Evolutionary conservation across 1,284 basidiomycete species (phyloP), one percentile per base, ranked within the genome.

Genomic region (Pseudomicrostroma phylloplanum): DNA sequence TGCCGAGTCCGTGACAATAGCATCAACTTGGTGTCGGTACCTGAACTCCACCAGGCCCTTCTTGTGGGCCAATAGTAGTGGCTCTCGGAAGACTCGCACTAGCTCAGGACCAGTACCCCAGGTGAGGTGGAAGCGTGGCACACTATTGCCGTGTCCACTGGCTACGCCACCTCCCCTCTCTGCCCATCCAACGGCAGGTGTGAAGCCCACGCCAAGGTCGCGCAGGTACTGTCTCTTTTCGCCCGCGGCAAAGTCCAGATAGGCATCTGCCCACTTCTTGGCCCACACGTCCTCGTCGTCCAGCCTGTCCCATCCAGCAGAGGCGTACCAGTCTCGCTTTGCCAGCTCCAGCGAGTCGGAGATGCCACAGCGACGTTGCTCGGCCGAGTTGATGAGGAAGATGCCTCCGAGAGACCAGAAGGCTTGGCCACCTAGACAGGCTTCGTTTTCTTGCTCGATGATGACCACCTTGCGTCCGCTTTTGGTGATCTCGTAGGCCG

Each of bases 331-430:
- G 40, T 65, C 64, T 19, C 60, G 60, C 39, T 49, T n/a, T 13
- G 64, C 64, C 26, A 65, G 49, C 42, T 62, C 61, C 15, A 58
- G 51, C 19, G 60, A 59, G 53, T 65, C 64, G 25, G 58, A 59
- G 42, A 65, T 59, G 25, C 64, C 64, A n/a, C 61, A 26, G 9
- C 64, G 51, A 21, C 64, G 60, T 53, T 65, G 64, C 55, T 65
- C 49, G 39, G 56, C 48, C 19, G 60, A 30, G 59, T 65, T 56
- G 57, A 65, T 53, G 56, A 65, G 59, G 57, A 65, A 65, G 41
- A 65, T 55, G 48, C 64, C 64, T n/a, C 64, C 64, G 43, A 62
- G 56, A 17, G 64, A 65, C 64, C 64, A 62, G 55, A 55, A 62
- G n/a, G 63, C 63, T 54, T 65, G 63, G 13, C 63, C 63, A 57